phyloP scores from a whole-genome alignment of 2,329 filamentous ascomycete genomes.

The Scedosporium boydii region DNA sequence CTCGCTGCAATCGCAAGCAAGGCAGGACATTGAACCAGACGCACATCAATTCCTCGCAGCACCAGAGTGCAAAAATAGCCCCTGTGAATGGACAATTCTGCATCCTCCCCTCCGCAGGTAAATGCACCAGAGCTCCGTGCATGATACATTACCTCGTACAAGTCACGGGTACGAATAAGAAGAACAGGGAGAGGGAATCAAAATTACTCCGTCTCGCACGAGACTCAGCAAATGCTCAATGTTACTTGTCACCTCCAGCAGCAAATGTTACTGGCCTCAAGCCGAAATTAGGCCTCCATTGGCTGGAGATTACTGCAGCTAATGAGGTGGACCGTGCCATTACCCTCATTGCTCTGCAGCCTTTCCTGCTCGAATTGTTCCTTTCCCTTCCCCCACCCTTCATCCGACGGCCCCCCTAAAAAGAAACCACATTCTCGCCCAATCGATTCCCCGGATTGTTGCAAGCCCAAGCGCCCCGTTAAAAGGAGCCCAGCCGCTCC shows the following conservation, averaged over 20 bases:
- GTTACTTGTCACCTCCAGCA: background rate
- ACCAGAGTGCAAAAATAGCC: background rate
- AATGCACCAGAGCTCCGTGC: background rate
- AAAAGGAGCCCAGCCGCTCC: background rate
- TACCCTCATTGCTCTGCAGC: background rate
- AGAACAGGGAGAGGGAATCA: background rate
- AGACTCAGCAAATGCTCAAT: background rate
- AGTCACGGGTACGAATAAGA: background rate
- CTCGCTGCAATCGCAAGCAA: background rate
- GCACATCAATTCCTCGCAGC: background rate
- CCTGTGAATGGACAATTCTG: background rate
- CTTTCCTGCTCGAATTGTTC: too few species aligned
- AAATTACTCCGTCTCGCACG: background rate
- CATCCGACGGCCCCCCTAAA: background rate
- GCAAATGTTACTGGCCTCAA: background rate
- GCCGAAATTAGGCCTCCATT: slow-evolving; percentile 1
- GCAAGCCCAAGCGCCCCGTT: background rate
- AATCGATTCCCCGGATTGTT: background rate
- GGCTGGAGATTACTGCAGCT: slow-evolving; percentile 1
- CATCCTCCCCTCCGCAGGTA: background rate
- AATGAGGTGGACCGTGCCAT: slow-evolving; percentile 1
- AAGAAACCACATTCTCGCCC: background rate
- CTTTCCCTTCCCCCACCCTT: background rate
- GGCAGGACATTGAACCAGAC: background rate
- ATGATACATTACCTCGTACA: background rate